These are phyloP conservation scores for Solanum megistacrolobum DNA, from an alignment of 257 asterid species.

Conservation along the genomic window DNA sequence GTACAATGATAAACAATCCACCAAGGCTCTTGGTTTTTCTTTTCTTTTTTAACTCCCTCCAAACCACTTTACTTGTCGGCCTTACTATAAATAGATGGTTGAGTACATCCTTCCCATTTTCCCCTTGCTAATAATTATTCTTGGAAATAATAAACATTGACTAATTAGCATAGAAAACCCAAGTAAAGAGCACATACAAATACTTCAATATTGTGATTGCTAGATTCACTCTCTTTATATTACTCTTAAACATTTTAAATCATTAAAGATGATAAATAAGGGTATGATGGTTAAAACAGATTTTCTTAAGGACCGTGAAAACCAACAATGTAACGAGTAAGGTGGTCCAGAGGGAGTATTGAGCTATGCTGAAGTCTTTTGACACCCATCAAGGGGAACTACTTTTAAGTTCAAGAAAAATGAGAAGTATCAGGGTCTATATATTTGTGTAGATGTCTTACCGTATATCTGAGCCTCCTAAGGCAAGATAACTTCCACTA, in stretches of 20 bases:
- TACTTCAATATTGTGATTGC: neutral
- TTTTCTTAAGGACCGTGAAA: neutral
- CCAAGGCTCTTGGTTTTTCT: neutral
- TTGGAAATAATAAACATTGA: neutral
- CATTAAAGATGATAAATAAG: neutral
- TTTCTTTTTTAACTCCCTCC: neutral
- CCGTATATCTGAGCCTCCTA: conserved; percentile 90
- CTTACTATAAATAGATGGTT: neutral
- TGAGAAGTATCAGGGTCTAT: neutral
- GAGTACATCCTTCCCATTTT: neutral
- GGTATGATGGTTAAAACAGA: neutral
- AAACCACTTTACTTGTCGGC: neutral
- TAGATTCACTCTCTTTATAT: neutral
- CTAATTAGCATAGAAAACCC: neutral
- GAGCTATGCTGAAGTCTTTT: neutral
- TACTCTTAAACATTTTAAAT: neutral
- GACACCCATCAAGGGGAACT: neutral
- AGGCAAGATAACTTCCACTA: conserved; percentile 89
- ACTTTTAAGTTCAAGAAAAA: neutral
- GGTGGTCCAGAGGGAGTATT: neutral
- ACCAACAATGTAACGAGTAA: neutral
- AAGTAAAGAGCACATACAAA: neutral
- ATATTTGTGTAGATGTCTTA: conserved; percentile 6
- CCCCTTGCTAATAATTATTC: neutral
- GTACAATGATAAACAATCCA: neutral